These are phyloP conservation scores for Pythium aphanidermatum DNA, from an alignment of 352 stramenopile species.

Conservation along the genomic window DNA sequence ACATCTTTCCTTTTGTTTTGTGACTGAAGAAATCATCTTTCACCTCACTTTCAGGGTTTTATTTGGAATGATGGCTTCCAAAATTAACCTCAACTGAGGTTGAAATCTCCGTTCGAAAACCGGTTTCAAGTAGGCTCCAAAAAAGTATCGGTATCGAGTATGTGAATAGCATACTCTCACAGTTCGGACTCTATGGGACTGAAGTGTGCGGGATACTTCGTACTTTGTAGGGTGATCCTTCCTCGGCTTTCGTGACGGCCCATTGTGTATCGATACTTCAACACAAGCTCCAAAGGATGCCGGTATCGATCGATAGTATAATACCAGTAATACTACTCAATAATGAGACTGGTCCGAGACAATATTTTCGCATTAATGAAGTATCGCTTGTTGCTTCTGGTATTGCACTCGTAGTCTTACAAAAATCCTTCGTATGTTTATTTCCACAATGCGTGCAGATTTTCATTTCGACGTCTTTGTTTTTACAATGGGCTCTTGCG, in stretches of 20 bases:
- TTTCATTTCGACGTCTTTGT: neutral
- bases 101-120: neutral
- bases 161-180: too few relatives aligned
- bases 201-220: neutral
- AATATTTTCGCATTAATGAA: neutral
- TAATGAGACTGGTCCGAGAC: neutral
- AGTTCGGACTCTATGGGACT: neutral
- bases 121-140: neutral
- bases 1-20: neutral
- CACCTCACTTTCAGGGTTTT: too few relatives aligned
- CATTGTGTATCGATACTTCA: neutral
- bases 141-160: neutral
- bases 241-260: neutral
- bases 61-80: too few relatives aligned
- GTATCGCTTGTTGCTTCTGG: neutral
- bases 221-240: neutral
- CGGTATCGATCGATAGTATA: neutral
- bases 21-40: conserved; percentile 1
- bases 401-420: neutral
- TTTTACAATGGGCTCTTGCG: neutral
- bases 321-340: neutral
- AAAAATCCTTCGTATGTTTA: neutral
- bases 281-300: neutral
- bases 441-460: neutral
- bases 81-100: neutral